Evolutionary conservation across 768 basidiomycete genomes (phyloP).

Genomic region (Russula emetica): DNA sequence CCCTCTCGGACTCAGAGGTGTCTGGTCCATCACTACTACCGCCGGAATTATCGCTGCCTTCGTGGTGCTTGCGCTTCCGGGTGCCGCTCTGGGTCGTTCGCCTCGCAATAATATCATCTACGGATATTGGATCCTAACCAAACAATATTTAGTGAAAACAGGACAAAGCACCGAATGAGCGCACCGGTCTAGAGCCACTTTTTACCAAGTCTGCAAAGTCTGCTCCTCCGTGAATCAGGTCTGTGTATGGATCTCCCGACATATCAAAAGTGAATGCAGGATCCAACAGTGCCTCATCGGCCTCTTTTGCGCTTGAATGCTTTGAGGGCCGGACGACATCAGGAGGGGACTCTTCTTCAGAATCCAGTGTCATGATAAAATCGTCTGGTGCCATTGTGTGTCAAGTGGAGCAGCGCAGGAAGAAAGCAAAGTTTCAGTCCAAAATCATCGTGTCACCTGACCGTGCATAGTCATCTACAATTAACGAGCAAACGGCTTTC

Average conservation of each 20-base stretch:
- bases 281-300: slow-evolving; percentile 62
- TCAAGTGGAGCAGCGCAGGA: not conserved
- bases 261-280: slow-evolving; percentile 82
- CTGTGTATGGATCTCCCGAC: slow-evolving; percentile 62
- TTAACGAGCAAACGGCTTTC: slow-evolving; percentile 17
- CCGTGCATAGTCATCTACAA: not conserved
- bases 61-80: slow-evolving; percentile 60
- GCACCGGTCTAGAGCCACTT: slow-evolving; percentile 58
- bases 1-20: slow-evolving; percentile 29
- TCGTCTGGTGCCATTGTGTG: slow-evolving; percentile 48
- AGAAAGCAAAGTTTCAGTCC: not conserved
- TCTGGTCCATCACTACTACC: not conserved
- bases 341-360: slow-evolving; percentile 50
- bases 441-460: slow-evolving; percentile 11
- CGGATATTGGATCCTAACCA: slow-evolving; percentile 68
- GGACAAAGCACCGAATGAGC: slow-evolving; percentile 28
- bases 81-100: slow-evolving; percentile 44
- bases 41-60: slow-evolving; percentile 16
- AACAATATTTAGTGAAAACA: slow-evolving; percentile 9
- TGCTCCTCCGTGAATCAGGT: slow-evolving; percentile 43
- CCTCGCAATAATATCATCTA: slow-evolving; percentile 88
- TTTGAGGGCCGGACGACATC: slow-evolving; percentile 4
- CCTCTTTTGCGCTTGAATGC: slow-evolving; percentile 31
- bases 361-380: slow-evolving; percentile 82
- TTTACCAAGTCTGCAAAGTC: slow-evolving; percentile 55